Evolutionary conservation across 257 asterid species (phyloP), one percentile per base, ranked within the genome.

Genomic region (Nicotiana benthamiana): DNA sequence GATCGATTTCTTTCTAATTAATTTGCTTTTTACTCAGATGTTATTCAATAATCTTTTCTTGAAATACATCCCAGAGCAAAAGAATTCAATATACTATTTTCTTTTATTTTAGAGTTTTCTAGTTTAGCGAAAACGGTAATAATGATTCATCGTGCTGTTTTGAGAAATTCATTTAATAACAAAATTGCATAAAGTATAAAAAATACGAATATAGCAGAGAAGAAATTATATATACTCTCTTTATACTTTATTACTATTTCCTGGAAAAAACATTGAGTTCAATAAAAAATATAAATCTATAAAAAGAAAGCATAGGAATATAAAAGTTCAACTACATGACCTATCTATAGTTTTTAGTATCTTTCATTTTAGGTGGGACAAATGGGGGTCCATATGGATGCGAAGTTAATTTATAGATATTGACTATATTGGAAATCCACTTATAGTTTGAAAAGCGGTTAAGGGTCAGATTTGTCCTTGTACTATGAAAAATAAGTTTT

Each of bases 321-420:
- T 46, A 43, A 70, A 48, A 72, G 61, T 72, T 48, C 61, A 48
- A 72, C 60, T 72, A 26, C 79, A 24, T 48, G 79, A 48, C 79
- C 20, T 74, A 74, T 74, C 26, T 46, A 72, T 48, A 24, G 15
- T 72, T 74, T 74, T 48, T 40, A 72, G 79, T 48, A 74, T 74
- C 79, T 24, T 48, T 74, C 79, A 15, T 26, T 46, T 74, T 74
- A 48, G 79, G 34, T 24, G 43, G 79, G 79, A 48, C 79, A 74
- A 74, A 24, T 48, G 78, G 12, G 78, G 78, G 18, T 54, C 78
- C 56, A 48, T 46, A 24, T 74, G 2, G 61, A 74, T 74, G 24
- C 43, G 15, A 74, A 48, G 43, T 74, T 74, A 13, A 74, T 26
- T 48, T 74, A 74, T 48, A 48, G 16, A 48, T 48, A 74, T 24